These are phyloP conservation scores for Parastagonospora avenae DNA, from an alignment of 2,329 filamentous ascomycete genomes.

Conservation along the genomic window DNA sequence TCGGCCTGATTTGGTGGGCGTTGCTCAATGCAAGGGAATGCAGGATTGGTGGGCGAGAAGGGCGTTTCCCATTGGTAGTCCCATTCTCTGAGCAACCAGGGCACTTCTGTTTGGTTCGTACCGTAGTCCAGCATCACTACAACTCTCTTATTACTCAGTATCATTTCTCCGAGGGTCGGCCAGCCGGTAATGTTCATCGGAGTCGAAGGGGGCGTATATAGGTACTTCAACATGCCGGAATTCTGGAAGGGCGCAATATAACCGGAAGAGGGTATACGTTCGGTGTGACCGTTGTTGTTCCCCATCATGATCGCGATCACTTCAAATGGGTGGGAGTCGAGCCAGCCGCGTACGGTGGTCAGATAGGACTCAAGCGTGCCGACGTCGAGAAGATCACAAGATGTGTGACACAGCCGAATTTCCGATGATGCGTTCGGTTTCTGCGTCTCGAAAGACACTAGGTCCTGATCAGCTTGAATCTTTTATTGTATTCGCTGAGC, in stretches of 20 bases:
- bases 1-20: conserved; percentile 70
- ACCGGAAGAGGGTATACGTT: conserved; percentile 64
- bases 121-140: conserved; percentile 44
- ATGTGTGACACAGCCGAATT: conserved; percentile 75
- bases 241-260: conserved; percentile 73
- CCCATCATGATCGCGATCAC: conserved; percentile 86
- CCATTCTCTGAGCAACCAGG: conserved; percentile 89
- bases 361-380: conserved; percentile 80
- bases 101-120: conserved; percentile 76
- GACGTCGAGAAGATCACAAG: conserved; percentile 79
- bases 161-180: conserved; percentile 75
- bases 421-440: conserved; percentile 63
- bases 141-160: conserved; percentile 36
- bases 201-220: conserved; percentile 73
- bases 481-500: no score
- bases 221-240: conserved; percentile 73
- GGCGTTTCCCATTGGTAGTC: conserved; percentile 89
- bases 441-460: conserved; percentile 67
- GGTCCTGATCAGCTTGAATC: neutral
- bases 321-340: conserved; percentile 78
- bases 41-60: conserved; percentile 72
- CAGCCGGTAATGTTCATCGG: conserved; percentile 77
- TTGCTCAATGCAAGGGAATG: conserved; percentile 79
- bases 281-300: conserved; percentile 63
- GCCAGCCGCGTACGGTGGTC: conserved; percentile 71